Conservation (phyloP, 805 yeast genomes). For the Zygotorulaspora chibaensis region DNA sequence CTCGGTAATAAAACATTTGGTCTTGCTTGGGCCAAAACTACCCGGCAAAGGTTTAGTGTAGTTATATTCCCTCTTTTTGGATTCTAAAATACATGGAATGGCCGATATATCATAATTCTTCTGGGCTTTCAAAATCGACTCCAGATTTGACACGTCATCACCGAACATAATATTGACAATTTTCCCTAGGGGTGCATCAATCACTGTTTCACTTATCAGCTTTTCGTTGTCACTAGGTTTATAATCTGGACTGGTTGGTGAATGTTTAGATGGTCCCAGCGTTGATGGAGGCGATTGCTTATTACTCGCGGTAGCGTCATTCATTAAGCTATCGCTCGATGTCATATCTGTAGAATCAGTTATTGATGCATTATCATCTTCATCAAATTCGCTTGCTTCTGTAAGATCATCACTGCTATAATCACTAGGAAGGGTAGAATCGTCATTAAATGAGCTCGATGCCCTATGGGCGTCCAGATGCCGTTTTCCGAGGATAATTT, state of each 20-base stretch:
- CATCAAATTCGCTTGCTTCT: conserved; percentile 21
- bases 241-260: conserved; percentile 46
- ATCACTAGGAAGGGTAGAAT: conserved; percentile 7
- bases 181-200: conserved; percentile 63
- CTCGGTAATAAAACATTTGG: conserved; percentile 61
- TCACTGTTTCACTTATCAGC: conserved; percentile 48
- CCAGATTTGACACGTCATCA: conserved; percentile 44
- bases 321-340: conserved; percentile 36
- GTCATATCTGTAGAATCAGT: conserved; percentile 25
- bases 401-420: conserved; percentile 10
- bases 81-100: conserved; percentile 38
- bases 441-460: conserved; percentile 9
- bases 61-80: conserved; percentile 44
- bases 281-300: conserved; percentile 3
- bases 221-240: conserved; percentile 47
- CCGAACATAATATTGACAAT: conserved; percentile 62
- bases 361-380: conserved; percentile 20
- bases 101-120: conserved; percentile 59
- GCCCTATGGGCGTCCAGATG: conserved; percentile 4
- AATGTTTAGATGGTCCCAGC: conserved; percentile 44
- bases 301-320: conserved; percentile 19
- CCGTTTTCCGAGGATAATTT: conserved; percentile 28
- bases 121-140: conserved; percentile 49
- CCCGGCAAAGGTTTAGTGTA: conserved; percentile 63
- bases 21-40: conserved; percentile 74